Conservation (phyloP, 2,329 filamentous ascomycete genomes). For the Phaeosphaeria sp. region DNA sequence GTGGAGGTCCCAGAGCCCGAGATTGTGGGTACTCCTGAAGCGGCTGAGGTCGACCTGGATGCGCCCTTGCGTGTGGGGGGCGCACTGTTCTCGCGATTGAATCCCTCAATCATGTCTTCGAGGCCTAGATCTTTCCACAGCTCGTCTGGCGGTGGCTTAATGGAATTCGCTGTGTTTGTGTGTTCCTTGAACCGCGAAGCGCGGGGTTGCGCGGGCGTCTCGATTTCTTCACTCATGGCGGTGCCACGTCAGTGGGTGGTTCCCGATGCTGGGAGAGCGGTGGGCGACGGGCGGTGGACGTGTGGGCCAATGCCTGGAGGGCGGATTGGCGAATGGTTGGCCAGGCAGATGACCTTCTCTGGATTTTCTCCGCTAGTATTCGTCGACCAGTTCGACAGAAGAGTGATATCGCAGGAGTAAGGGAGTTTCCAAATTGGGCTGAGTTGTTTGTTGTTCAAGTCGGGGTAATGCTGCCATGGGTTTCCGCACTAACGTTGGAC, state of each 20-base stretch:
- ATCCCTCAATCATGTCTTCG: slow-evolving; percentile 32
- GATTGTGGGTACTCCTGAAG: slow-evolving; percentile 9
- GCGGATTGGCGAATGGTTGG: background rate
- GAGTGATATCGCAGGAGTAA: background rate
- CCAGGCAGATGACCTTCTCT: background rate
- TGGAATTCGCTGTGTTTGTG: slow-evolving; percentile 37
- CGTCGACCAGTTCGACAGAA: background rate
- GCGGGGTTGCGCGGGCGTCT: slow-evolving; percentile 29
- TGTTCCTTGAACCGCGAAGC: slow-evolving; percentile 37
- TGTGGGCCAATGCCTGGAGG: background rate
- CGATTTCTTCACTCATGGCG: slow-evolving; percentile 24
- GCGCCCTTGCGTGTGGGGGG: slow-evolving; percentile 18
- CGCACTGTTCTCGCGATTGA: slow-evolving; percentile 28
- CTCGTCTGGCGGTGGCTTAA: slow-evolving; percentile 39
- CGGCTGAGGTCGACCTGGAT: slow-evolving; percentile 6
- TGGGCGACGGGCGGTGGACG: background rate
- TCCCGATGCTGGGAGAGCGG: background rate
- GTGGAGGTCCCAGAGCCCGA: slow-evolving; percentile 4
- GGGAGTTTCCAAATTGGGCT: background rate
- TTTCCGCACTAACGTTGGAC: slow-evolving; percentile 7
- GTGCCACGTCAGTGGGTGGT: slow-evolving; percentile 3
- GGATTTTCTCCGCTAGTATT: background rate
- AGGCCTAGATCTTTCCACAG: slow-evolving; percentile 36
- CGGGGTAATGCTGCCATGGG: slow-evolving; percentile 7
- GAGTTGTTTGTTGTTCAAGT: slow-evolving; percentile 7